Conservation (phyloP, 2,329 filamentous ascomycete species). For the Diaporthe australafricana region DNA sequence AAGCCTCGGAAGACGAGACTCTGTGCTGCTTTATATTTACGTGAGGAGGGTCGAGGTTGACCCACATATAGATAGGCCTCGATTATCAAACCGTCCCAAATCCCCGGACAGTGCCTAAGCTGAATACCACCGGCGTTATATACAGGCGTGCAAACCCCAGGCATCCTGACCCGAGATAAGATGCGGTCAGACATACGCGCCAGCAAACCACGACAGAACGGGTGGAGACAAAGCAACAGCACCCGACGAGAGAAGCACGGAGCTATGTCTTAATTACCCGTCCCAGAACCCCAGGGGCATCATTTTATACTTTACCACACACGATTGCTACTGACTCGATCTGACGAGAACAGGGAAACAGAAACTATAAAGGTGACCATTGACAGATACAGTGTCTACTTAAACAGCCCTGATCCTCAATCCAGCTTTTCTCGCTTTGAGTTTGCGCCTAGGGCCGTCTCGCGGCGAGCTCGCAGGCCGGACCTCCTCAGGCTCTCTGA, state of each 20-base stretch:
- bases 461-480: not conserved
- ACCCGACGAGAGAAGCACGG: not conserved
- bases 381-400: not conserved
- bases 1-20: not conserved
- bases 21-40: not conserved
- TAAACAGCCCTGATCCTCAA: not conserved
- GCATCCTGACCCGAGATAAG: not conserved
- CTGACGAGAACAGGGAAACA: not conserved
- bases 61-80: not conserved
- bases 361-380: not conserved
- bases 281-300: not conserved
- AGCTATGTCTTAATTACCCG: not conserved
- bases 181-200: slow-evolving; percentile 7
- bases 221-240: not conserved
- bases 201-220: not conserved
- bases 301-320: not conserved
- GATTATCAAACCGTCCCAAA: not conserved
- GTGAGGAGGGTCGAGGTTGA: not conserved
- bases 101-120: not conserved
- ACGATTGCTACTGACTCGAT: not conserved
- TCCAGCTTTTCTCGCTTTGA: not conserved
- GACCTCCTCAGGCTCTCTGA: not conserved
- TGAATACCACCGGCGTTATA: not conserved
- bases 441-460: not conserved
- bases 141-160: too few relatives aligned